A percentile compares a stretch with the other conserved stretches of the same genome.
Evolutionary conservation across 2,329 filamentous ascomycete genomes (phyloP).

Genomic region (Amphichorda felina): DNA sequence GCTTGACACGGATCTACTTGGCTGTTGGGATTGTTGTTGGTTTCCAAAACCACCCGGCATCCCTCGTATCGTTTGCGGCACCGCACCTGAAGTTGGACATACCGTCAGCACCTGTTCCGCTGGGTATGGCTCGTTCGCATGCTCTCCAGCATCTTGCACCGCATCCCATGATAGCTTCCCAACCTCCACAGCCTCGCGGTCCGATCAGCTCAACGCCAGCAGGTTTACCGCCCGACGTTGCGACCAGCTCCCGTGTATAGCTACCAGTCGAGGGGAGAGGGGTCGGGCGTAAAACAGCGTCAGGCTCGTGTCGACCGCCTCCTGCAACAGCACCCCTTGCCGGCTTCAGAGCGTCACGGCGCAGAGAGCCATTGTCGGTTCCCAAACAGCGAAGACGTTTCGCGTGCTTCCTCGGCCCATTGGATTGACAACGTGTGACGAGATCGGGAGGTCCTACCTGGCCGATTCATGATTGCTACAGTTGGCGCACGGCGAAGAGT

Average conservation of each 20-base stretch:
- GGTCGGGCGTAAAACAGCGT: too few species aligned
- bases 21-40: slow-evolving; percentile 13
- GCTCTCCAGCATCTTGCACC: too few species aligned
- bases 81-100: slow-evolving; percentile 30
- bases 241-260: too few species aligned
- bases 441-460: slow-evolving; percentile 33
- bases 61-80: slow-evolving; percentile 50
- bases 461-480: slow-evolving; percentile 41
- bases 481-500: slow-evolving; percentile 10
- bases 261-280: too few species aligned
- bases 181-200: too few species aligned
- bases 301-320: too few species aligned
- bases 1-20: slow-evolving; percentile 36
- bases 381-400: neutral
- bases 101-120: slow-evolving; percentile 1
- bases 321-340: too few species aligned
- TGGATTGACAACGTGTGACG: neutral
- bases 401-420: neutral
- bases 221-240: too few species aligned
- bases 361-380: too few species aligned
- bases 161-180: too few species aligned
- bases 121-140: neutral
- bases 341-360: too few species aligned
- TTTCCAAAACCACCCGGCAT: slow-evolving; percentile 48
- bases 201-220: too few species aligned